Conservation (phyloP, 345 rosid species). For the Iberis pinnata region DNA sequence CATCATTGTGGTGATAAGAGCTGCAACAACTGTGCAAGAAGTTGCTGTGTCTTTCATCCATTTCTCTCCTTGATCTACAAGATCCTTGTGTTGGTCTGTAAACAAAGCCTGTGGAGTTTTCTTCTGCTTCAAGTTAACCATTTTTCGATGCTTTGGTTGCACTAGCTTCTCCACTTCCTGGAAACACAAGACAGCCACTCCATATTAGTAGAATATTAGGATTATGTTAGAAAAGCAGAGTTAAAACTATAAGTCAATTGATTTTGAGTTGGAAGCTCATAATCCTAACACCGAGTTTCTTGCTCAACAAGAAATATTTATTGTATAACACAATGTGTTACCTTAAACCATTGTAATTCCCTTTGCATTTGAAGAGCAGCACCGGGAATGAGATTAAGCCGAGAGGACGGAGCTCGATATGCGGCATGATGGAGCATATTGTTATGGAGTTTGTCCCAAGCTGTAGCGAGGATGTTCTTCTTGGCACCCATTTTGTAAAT, state of each 20-base stretch:
- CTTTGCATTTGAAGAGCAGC: constrained; percentile 83
- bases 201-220: too few species aligned
- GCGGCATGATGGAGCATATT: constrained; percentile 77
- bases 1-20: constrained; percentile 53
- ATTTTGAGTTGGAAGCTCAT: too few species aligned
- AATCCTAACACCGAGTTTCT: background rate
- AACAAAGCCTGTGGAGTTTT: constrained; percentile 51
- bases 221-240: background rate
- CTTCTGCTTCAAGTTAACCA: constrained; percentile 33
- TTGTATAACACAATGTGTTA: constrained; percentile 17
- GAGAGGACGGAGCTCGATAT: constrained; percentile 43
- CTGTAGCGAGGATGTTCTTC: constrained; percentile 40
- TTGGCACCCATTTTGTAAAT: constrained; percentile 58
- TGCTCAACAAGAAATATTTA: constrained; percentile 15
- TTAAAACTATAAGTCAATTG: too few species aligned
- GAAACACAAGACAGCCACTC: background rate
- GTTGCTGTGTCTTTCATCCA: constrained; percentile 53
- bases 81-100: constrained; percentile 41
- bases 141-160: constrained; percentile 54
- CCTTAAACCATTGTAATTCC: constrained; percentile 79
- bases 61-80: constrained; percentile 41
- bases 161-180: constrained; percentile 70
- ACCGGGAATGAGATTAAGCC: constrained; percentile 55
- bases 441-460: constrained; percentile 38
- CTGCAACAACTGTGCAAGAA: constrained; percentile 49